phyloP scores from a whole-genome alignment of 306 rosid genomes.

The Vigna reflexopilosa region DNA sequence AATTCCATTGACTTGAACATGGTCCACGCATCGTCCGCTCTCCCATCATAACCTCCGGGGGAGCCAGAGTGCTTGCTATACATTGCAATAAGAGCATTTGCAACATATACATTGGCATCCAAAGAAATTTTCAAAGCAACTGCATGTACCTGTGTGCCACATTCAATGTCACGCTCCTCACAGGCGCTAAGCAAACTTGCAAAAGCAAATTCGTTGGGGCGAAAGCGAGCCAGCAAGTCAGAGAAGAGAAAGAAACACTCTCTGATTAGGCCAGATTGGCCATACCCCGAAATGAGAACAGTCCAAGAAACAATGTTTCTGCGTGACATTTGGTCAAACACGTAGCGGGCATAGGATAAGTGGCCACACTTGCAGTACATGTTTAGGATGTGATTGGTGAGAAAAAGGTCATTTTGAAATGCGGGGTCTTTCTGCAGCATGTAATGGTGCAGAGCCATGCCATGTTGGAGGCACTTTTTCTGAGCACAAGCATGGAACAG shows the following conservation, averaged over 20 bases:
- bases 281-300: slow-evolving; percentile 78
- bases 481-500: slow-evolving; percentile 78
- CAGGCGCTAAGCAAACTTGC: slow-evolving; percentile 77
- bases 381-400: slow-evolving; percentile 74
- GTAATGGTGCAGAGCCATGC: slow-evolving; percentile 67
- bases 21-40: slow-evolving; percentile 65
- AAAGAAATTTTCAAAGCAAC: slow-evolving; percentile 72
- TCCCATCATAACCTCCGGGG: slow-evolving; percentile 40
- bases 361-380: slow-evolving; percentile 81
- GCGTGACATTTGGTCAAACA: slow-evolving; percentile 72
- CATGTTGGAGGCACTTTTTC: slow-evolving; percentile 62
- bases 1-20: slow-evolving; percentile 67
- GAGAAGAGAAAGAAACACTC: slow-evolving; percentile 67
- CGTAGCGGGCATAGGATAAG: slow-evolving; percentile 50
- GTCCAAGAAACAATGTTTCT: slow-evolving; percentile 90
- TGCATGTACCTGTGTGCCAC: slow-evolving; percentile 84
- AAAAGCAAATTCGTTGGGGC: slow-evolving; percentile 83
- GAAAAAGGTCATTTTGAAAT: slow-evolving; percentile 54
- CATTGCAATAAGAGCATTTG: slow-evolving; percentile 85
- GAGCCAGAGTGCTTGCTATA: slow-evolving; percentile 62
- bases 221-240: slow-evolving; percentile 54
- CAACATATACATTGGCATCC: slow-evolving; percentile 71
- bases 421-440: slow-evolving; percentile 56
- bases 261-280: slow-evolving; percentile 48
- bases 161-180: slow-evolving; percentile 38